Evolutionary conservation across 148 eudicot species (phyloP).

Genomic region (Chenopodium suecicum): DNA sequence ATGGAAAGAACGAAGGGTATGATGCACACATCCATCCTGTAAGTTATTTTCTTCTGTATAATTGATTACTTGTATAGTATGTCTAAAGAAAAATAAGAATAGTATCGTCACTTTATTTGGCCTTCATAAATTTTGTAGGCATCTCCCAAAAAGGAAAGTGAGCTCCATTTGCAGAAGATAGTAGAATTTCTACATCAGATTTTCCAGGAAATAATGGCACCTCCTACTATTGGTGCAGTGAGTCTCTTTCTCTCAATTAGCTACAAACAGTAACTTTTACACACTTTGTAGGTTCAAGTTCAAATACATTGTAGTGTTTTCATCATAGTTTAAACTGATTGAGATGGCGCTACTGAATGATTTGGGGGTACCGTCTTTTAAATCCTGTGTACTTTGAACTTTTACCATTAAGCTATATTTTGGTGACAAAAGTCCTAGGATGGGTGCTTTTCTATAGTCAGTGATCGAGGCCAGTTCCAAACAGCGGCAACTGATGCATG

Average conservation of each 20-base stretch:
- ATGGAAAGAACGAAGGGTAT: constrained; percentile 36
- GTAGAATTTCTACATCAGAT: constrained; percentile 41
- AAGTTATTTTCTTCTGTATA: constrained; percentile 12
- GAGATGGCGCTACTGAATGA: too few species aligned
- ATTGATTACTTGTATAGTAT: too few species aligned
- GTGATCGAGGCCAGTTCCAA: neutral
- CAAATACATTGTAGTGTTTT: neutral
- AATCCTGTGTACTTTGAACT: neutral
- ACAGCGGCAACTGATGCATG: too few species aligned
- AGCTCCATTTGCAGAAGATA: constrained; percentile 33
- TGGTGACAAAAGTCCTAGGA: neutral
- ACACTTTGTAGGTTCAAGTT: neutral
- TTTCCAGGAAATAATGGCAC: constrained; percentile 61
- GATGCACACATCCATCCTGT: constrained; percentile 39
- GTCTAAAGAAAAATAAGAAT: neutral
- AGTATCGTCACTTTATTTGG: neutral
- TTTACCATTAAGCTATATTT: neutral
- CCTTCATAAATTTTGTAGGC: constrained; percentile 22
- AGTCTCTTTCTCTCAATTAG: constrained; percentile 27
- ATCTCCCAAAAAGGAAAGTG: constrained; percentile 21
- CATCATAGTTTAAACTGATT: neutral
- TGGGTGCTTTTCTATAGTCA: neutral
- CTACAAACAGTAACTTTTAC: neutral
- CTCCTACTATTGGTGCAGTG: constrained; percentile 87
- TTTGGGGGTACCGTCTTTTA: neutral